These are phyloP conservation scores for Leptographium procerum DNA, from an alignment of 2,329 filamentous ascomycete species.

Conservation along the genomic window DNA sequence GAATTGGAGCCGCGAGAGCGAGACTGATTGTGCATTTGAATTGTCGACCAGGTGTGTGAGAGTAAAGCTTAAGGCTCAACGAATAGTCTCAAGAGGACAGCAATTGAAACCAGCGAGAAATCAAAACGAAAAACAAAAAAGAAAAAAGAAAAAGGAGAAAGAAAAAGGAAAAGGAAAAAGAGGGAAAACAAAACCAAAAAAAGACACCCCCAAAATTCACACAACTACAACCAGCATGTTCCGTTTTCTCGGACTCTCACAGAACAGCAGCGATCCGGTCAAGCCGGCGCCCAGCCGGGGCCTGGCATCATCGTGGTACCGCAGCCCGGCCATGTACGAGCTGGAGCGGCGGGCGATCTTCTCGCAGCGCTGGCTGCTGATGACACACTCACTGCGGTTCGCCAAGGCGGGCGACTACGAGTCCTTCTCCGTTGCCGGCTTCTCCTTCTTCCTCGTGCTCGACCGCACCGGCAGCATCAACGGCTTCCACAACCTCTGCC, in stretches of 20 bases:
- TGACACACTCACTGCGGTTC: constrained; percentile 24
- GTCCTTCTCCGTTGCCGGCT: constrained; percentile 21
- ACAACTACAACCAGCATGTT: constrained; percentile 3
- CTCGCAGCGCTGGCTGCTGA: constrained; percentile 26
- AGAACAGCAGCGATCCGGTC: not conserved
- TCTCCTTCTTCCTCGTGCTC: constrained; percentile 27
- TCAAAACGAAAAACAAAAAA: too few species aligned
- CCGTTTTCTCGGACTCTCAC: constrained; percentile 3
- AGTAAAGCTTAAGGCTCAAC: too few species aligned
- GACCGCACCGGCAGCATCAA: constrained; percentile 22
- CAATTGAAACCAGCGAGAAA: too few species aligned
- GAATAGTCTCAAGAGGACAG: too few species aligned
- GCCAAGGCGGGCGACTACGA: constrained; percentile 24
- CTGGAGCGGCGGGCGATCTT: constrained; percentile 33
- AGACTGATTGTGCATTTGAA: too few species aligned
- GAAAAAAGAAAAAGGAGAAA: not conserved
- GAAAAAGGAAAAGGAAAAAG: too few species aligned
- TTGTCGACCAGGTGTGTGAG: too few species aligned
- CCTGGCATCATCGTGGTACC: constrained; percentile 32
- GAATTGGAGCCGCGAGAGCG: too few species aligned
- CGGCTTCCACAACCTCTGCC: constrained; percentile 32
- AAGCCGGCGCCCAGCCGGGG: constrained; percentile 3
- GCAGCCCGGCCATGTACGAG: constrained; percentile 29
- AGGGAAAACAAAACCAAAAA: not conserved
- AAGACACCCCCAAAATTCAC: too few species aligned